These are phyloP conservation scores for Ustilago shanxiensis DNA, from an alignment of 1,284 basidiomycete genomes.

Conservation along the genomic window DNA sequence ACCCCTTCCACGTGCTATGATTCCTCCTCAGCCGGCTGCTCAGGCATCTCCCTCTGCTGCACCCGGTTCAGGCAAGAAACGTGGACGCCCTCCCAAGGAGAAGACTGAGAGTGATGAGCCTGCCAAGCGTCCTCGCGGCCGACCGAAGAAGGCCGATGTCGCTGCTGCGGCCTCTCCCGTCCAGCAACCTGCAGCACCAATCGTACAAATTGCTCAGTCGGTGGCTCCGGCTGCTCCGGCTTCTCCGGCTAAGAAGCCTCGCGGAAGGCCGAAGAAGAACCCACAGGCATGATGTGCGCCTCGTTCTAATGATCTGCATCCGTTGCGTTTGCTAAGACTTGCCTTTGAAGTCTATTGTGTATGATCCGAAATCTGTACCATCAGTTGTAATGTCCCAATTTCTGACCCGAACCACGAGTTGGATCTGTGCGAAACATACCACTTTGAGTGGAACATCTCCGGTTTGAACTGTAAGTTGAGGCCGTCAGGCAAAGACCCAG, in stretches of 20 bases:
- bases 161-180: conserved; percentile 9
- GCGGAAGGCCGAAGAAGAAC: conserved; percentile 49
- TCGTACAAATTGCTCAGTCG: too few species aligned
- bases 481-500: too few species aligned
- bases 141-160: conserved; percentile 38
- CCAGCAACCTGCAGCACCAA: neutral
- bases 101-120: conserved; percentile 28
- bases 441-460: too few species aligned
- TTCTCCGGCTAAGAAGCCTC: conserved; percentile 29
- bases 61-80: conserved; percentile 39
- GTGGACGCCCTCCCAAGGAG: conserved; percentile 44
- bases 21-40: conserved; percentile 14
- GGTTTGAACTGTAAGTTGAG: too few species aligned
- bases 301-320: neutral
- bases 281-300: neutral
- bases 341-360: neutral
- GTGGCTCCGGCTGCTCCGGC: neutral
- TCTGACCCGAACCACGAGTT: too few species aligned
- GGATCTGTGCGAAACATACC: too few species aligned
- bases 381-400: conserved; percentile 11
- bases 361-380: conserved; percentile 12
- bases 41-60: conserved; percentile 17
- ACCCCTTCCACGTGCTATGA: conserved; percentile 18
- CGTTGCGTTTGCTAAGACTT: neutral
- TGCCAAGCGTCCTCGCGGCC: conserved; percentile 45